A percentile compares a stretch with the other conserved stretches of the same genome.
phyloP scores from a whole-genome alignment of 192 early-diverging fungal species.

The Cetraspora pellucida region DNA sequence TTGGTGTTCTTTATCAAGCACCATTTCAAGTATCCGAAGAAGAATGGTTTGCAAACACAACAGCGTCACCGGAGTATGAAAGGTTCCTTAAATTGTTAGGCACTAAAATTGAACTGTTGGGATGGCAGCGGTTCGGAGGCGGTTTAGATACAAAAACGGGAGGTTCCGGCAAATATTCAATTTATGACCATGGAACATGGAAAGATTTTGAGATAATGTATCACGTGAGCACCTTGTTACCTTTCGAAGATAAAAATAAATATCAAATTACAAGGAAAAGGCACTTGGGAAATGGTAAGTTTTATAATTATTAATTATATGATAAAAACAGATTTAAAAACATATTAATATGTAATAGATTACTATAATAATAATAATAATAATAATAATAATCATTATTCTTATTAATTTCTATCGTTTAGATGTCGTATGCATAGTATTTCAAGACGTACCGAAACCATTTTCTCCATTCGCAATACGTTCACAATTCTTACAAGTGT shows the following conservation, averaged over 20 bases:
- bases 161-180: conserved; percentile 67
- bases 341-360: background rate
- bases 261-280: conserved; percentile 70
- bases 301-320: background rate
- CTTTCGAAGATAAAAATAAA: conserved; percentile 63
- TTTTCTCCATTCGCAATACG: conserved; percentile 57
- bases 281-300: conserved; percentile 59
- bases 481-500: conserved; percentile 62
- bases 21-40: conserved; percentile 73
- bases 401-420: background rate
- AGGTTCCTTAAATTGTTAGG: conserved; percentile 73
- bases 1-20: conserved; percentile 73
- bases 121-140: conserved; percentile 74
- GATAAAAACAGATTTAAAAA: background rate
- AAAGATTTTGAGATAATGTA: conserved; percentile 77
- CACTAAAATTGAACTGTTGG: conserved; percentile 66
- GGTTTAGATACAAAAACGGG: conserved; percentile 73
- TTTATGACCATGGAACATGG: conserved; percentile 64
- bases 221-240: conserved; percentile 76
- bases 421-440: conserved; percentile 63
- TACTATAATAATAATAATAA: too few relatives aligned
- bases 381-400: too few relatives aligned
- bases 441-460: conserved; percentile 55
- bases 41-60: conserved; percentile 74
- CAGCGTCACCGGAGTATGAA: conserved; percentile 57